phyloP scores from a whole-genome alignment of 2,329 filamentous ascomycete genomes.

The Pseudogymnoascus sp. region DNA sequence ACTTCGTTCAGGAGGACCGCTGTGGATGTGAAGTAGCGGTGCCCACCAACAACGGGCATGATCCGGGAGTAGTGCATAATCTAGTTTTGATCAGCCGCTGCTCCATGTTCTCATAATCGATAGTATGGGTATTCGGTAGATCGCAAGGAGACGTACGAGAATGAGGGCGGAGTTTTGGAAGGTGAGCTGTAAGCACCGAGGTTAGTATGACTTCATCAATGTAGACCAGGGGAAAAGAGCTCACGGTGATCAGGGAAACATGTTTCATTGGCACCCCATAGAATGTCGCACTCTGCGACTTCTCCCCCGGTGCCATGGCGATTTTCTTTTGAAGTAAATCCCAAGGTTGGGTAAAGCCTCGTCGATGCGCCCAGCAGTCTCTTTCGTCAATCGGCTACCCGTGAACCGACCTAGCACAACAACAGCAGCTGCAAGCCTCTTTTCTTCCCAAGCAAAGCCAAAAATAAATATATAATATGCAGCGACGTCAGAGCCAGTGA shows the following conservation, averaged over 20 bases:
- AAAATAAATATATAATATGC: too few relatives aligned
- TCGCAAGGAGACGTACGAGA: conserved; percentile 41
- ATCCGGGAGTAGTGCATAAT: conserved; percentile 91
- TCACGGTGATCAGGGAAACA: conserved; percentile 56
- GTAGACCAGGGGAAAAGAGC: conserved; percentile 19
- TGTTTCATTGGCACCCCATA: conserved; percentile 61
- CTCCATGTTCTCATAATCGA: conserved; percentile 7
- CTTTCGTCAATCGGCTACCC: background rate
- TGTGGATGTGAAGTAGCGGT: conserved; percentile 87
- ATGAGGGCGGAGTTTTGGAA: conserved; percentile 75
- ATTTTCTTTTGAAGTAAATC: background rate
- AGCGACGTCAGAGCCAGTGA: background rate
- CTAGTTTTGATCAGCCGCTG: conserved; percentile 34
- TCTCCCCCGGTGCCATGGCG: conserved; percentile 18
- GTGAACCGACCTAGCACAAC: background rate
- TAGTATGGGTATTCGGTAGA: conserved; percentile 4
- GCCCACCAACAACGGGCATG: conserved; percentile 76
- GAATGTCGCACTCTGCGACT: conserved; percentile 17
- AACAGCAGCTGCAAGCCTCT: background rate
- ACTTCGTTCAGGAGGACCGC: conserved; percentile 91
- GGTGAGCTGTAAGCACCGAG: conserved; percentile 49
- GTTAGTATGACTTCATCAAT: conserved; percentile 23
- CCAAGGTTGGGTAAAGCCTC: conserved; percentile 4
- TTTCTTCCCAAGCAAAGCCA: background rate
- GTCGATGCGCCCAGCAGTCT: background rate